A percentile compares a stretch with the other conserved stretches of the same genome.
Conservation (phyloP, 2,329 filamentous ascomycete species). For the Atkinsonella texensis region DNA sequence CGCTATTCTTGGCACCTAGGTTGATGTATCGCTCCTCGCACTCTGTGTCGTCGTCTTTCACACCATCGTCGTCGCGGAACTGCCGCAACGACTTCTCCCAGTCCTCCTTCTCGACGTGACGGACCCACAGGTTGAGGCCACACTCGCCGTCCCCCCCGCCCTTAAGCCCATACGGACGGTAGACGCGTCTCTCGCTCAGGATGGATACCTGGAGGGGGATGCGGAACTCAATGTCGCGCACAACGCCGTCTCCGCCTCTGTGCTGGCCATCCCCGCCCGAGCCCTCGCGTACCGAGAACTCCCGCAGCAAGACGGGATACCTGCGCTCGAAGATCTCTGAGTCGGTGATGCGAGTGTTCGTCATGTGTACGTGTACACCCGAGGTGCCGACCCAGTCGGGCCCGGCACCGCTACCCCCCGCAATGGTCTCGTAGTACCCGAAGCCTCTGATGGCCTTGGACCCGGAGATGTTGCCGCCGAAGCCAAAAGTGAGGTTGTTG, state of each 20-base stretch:
- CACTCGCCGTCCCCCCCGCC: conserved; percentile 70
- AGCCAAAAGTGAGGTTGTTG: conserved; percentile 77
- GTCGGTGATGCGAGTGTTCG: conserved; percentile 64
- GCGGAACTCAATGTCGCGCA: conserved; percentile 69
- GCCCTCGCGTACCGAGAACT: conserved; percentile 53
- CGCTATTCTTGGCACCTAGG: conserved; percentile 68
- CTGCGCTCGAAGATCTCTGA: conserved; percentile 32
- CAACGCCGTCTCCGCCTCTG: conserved; percentile 59
- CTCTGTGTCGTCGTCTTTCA: conserved; percentile 23
- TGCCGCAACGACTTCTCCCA: conserved; percentile 32
- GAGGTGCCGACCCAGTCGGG: conserved; percentile 34
- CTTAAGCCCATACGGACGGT: conserved; percentile 53
- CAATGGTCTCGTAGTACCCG: conserved; percentile 49
- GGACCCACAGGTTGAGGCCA: conserved; percentile 80
- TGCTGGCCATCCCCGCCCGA: conserved; percentile 56
- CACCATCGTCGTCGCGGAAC: conserved; percentile 21
- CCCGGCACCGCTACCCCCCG: conserved; percentile 56
- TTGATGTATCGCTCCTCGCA: conserved; percentile 55
- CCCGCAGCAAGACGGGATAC: conserved; percentile 61
- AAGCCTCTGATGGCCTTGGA: conserved; percentile 27
- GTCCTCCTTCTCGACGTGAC: conserved; percentile 50
- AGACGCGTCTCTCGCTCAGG: conserved; percentile 64
- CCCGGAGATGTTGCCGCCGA: conserved; percentile 36
- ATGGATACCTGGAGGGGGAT: conserved; percentile 69
- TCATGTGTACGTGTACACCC: conserved; percentile 45